Conservation (phyloP, 768 basidiomycete genomes). For the Coprinopsis sp. region DNA sequence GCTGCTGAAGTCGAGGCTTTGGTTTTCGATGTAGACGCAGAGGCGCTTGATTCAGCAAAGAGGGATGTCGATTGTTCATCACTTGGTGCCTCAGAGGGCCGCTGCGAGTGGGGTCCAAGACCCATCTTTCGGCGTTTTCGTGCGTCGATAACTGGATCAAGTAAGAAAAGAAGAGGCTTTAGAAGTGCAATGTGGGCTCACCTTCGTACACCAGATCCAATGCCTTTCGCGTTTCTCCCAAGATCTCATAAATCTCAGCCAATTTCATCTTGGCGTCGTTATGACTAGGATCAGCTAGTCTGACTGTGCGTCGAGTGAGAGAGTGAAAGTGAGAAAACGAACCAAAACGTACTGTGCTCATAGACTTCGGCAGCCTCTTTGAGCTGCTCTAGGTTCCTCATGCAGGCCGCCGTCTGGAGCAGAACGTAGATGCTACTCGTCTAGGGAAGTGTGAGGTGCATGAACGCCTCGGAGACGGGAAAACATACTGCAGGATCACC, state of each 20-base stretch:
- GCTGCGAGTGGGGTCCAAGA: conserved; percentile 4
- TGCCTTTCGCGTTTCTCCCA: conserved; percentile 75
- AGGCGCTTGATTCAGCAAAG: conserved; percentile 60
- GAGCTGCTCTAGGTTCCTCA: conserved; percentile 69
- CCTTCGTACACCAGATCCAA: conserved; percentile 83
- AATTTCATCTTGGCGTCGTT: conserved; percentile 86
- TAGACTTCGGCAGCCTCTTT: conserved; percentile 80
- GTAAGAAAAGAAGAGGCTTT: no score
- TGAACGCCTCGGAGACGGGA: not conserved
- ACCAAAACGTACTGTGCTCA: conserved; percentile 60
- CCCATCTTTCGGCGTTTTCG: conserved; percentile 42
- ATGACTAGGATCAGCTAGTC: conserved; percentile 66
- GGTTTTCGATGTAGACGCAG: conserved; percentile 20
- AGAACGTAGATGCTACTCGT: conserved; percentile 70
- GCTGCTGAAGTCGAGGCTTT: conserved; percentile 32
- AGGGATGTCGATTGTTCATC: conserved; percentile 39
- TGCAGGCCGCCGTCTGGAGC: conserved; percentile 76
- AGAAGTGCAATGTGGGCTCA: conserved; percentile 21
- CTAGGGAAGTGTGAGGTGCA: conserved; percentile 30
- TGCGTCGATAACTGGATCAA: conserved; percentile 53
- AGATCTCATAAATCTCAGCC: conserved; percentile 84
- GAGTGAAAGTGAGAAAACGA: not conserved
- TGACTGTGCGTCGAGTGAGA: conserved; percentile 41
- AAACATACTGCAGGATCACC: conserved; percentile 62
- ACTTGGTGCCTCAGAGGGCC: not conserved